These are phyloP conservation scores for Ammopiptanthus mongolicus DNA, from an alignment of 306 rosid genomes.

Conservation along the genomic window DNA sequence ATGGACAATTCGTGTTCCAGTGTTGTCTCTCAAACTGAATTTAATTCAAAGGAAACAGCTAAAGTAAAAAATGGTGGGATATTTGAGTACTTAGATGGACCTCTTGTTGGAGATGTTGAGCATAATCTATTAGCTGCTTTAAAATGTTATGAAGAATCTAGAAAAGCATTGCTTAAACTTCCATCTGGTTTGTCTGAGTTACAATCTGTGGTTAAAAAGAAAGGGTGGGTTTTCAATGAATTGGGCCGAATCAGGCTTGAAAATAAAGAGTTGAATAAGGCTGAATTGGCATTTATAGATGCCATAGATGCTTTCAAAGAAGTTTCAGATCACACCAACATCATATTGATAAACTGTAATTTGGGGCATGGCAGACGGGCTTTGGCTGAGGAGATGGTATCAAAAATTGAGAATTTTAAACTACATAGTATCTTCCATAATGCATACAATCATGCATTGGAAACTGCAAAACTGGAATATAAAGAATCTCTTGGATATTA, in stretches of 20 bases:
- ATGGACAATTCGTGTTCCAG: constrained; percentile 21
- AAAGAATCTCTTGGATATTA: constrained; percentile 80
- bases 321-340: constrained; percentile 85
- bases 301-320: constrained; percentile 89
- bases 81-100: constrained; percentile 76
- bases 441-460: constrained; percentile 67
- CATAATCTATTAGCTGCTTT: constrained; percentile 58
- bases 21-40: constrained; percentile 35
- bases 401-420: constrained; percentile 61
- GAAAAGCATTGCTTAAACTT: constrained; percentile 56
- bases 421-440: constrained; percentile 43
- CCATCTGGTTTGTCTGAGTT: constrained; percentile 65
- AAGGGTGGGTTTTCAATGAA: constrained; percentile 95
- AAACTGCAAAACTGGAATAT: constrained; percentile 78
- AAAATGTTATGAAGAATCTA: constrained; percentile 82
- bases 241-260: constrained; percentile 78
- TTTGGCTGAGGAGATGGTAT: constrained; percentile 81
- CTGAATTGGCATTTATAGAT: constrained; percentile 72
- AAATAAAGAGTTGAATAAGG: constrained; percentile 61
- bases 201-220: constrained; percentile 66
- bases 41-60: constrained; percentile 35
- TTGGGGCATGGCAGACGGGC: constrained; percentile 95
- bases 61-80: constrained; percentile 78
- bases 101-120: constrained; percentile 53
- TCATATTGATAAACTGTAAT: constrained; percentile 84